phyloP scores from a whole-genome alignment of 2,329 filamentous ascomycete genomes.

The Aspergillus neotritici region DNA sequence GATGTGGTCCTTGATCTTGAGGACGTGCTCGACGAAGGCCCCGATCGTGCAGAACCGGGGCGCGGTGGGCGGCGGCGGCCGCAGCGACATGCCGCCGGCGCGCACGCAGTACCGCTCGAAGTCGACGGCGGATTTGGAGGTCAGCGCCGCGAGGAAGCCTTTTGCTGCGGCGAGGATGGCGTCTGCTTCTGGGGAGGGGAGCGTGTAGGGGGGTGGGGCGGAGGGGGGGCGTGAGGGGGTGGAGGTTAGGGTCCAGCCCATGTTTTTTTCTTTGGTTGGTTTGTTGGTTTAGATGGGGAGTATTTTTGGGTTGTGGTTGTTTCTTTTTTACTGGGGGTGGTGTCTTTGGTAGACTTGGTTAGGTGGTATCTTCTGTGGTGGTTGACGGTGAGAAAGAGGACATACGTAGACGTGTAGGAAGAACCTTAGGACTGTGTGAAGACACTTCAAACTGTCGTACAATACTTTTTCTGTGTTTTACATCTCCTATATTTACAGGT shows the following conservation, averaged over 20 bases:
- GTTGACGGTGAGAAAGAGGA: no score
- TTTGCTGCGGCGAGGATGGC: constrained; percentile 25
- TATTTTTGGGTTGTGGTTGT: neutral
- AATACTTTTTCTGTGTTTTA: no score
- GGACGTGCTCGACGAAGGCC: constrained; percentile 29
- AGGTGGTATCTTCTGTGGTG: no score
- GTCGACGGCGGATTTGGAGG: constrained; percentile 25
- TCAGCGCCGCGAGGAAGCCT: constrained; percentile 27
- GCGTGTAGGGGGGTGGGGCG: constrained; percentile 1
- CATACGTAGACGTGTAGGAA: no score
- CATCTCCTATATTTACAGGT: no score
- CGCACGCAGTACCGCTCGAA: constrained; percentile 32
- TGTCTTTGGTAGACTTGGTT: no score
- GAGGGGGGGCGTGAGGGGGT: neutral
- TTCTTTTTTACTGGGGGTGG: neutral
- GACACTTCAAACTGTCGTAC: no score
- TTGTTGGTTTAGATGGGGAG: neutral
- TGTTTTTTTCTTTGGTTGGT: neutral
- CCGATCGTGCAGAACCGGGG: constrained; percentile 35
- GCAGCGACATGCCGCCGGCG: constrained; percentile 32
- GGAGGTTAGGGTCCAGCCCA: constrained; percentile 15
- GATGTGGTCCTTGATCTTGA: constrained; percentile 25
- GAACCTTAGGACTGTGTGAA: no score
- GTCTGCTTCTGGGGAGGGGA: constrained; percentile 12
- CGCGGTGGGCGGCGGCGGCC: constrained; percentile 23